Conservation (phyloP, 139 green algal genomes). For the Chara braunii region DNA sequence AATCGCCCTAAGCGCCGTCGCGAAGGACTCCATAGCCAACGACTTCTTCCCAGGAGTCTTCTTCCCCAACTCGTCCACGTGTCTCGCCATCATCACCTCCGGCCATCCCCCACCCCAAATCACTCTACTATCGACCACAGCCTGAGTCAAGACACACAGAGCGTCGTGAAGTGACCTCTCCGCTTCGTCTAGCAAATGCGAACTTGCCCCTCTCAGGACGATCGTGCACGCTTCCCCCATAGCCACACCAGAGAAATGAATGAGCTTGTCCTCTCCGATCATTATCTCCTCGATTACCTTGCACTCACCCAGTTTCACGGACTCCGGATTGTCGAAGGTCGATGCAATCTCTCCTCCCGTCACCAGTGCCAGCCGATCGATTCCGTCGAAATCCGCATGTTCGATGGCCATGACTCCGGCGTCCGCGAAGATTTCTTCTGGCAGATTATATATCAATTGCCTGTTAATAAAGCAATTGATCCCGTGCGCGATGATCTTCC, state of each 20-base stretch:
- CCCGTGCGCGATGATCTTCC: slow-evolving; percentile 82
- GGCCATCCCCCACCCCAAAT: slow-evolving; percentile 86
- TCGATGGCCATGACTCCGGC: slow-evolving; percentile 57
- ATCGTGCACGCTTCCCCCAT: slow-evolving; percentile 95
- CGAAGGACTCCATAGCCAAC: slow-evolving; percentile 88
- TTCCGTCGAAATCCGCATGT: slow-evolving; percentile 86
- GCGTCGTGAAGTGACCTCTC: slow-evolving; percentile 95
- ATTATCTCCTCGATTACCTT: slow-evolving; percentile 80
- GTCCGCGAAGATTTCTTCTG: slow-evolving; percentile 68
- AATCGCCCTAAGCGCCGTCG: slow-evolving; percentile 75
- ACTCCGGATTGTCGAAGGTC: slow-evolving; percentile 83
- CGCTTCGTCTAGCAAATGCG: slow-evolving; percentile 93
- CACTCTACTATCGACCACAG: slow-evolving; percentile 74
- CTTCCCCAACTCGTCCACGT: slow-evolving; percentile 75
- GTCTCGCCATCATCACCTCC: slow-evolving; percentile 72
- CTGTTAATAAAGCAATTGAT: slow-evolving; percentile 98
- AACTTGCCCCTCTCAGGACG: slow-evolving; percentile 82
- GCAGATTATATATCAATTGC: slow-evolving; percentile 99
- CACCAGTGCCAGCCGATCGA: slow-evolving; percentile 93
- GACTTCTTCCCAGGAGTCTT: slow-evolving; percentile 72
- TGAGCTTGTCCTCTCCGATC: slow-evolving; percentile 77
- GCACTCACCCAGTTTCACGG: slow-evolving; percentile 76
- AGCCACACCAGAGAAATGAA: slow-evolving; percentile 87
- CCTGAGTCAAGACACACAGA: slow-evolving; percentile 88
- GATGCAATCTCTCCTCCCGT: slow-evolving; percentile 88